Evolutionary conservation across 495 filamentous ascomycete genomes (phyloP).

Genomic region (Aspergillus diversus): DNA sequence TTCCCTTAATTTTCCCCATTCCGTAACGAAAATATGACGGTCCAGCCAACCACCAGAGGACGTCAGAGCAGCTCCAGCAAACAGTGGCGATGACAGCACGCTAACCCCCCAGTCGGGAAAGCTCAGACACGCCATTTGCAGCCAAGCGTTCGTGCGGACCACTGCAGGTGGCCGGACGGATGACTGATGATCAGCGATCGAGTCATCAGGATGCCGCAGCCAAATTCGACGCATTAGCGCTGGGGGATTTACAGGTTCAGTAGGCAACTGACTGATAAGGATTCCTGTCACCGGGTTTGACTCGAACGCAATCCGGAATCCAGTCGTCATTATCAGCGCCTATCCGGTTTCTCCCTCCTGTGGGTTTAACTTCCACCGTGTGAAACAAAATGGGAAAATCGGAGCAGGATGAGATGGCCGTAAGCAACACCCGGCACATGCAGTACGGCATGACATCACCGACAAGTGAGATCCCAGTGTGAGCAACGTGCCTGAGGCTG

Average conservation of each 20-base stretch:
- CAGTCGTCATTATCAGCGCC: neutral
- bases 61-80: neutral
- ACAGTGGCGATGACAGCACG: slow-evolving; percentile 2
- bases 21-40: too few relatives aligned
- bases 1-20: too few relatives aligned
- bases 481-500: slow-evolving; percentile 27
- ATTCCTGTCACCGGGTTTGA: neutral
- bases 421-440: neutral
- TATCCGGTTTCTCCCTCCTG: too few relatives aligned
- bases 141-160: neutral
- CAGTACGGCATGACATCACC: slow-evolving; percentile 19
- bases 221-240: slow-evolving; percentile 11
- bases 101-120: neutral
- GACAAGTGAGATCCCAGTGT: slow-evolving; percentile 17
- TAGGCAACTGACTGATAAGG: slow-evolving; percentile 2
- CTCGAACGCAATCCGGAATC: neutral
- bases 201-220: slow-evolving; percentile 13
- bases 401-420: neutral
- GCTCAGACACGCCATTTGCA: neutral
- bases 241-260: neutral
- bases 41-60: too few relatives aligned
- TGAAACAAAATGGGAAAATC: too few relatives aligned
- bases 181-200: slow-evolving; percentile 11
- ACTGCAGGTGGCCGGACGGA: neutral
- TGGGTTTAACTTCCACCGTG: neutral